Evolutionary conservation across 2,329 filamentous ascomycete genomes (phyloP).

Genomic region (Boeremia exigua): DNA sequence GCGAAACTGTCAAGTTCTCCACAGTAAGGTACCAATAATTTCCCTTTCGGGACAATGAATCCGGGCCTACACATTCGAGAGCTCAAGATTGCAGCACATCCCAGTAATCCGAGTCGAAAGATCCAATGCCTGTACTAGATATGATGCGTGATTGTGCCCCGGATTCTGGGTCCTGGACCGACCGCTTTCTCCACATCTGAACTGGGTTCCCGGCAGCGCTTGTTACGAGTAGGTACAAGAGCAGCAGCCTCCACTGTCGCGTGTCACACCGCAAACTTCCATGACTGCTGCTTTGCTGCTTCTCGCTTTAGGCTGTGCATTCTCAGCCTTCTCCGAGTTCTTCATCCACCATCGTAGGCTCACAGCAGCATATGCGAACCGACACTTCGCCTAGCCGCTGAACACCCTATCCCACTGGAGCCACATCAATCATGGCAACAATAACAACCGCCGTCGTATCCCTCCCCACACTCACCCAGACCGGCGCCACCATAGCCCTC

Average conservation of each 20-base stretch:
- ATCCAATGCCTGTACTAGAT: neutral
- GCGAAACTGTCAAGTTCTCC: neutral
- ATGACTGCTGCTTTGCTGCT: neutral
- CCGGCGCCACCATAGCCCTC: conserved; percentile 37
- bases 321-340: conserved; percentile 1
- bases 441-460: conserved; percentile 20
- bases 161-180: neutral
- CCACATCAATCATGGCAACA: conserved; percentile 17
- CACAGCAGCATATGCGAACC: neutral
- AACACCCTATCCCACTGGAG: neutral
- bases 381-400: neutral
- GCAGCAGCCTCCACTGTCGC: conserved; percentile 4
- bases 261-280: neutral
- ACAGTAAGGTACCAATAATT: conserved; percentile 7
- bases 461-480: conserved; percentile 39
- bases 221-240: conserved; percentile 12
- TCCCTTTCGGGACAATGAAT: conserved; percentile 14
- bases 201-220: conserved; percentile 6
- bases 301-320: conserved; percentile 4
- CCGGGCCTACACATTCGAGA: neutral
- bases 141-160: conserved; percentile 5
- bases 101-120: neutral
- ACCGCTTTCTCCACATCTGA: conserved; percentile 19
- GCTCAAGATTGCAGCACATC: neutral
- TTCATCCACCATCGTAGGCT: conserved; percentile 1